A percentile compares a stretch with the other conserved stretches of the same genome.
phyloP scores from a whole-genome alignment of 2,329 filamentous ascomycete species.

The Diatrype stigma region DNA sequence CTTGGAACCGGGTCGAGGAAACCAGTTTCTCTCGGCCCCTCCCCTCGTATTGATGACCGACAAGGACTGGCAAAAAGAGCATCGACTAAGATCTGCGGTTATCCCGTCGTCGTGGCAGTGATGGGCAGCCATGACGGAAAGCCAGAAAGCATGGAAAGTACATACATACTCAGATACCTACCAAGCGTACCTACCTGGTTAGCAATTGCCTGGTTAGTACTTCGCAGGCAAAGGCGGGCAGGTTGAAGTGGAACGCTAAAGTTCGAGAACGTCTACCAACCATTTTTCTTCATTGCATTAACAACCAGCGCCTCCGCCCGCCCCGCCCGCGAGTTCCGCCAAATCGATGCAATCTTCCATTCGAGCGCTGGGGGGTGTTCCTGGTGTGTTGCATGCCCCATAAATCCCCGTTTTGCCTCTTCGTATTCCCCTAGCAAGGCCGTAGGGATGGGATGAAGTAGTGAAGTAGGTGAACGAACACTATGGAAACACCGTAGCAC shows the following conservation, averaged over 20 bases:
- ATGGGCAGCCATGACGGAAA: background rate
- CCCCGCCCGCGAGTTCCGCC: background rate
- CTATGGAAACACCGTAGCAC: too few relatives aligned
- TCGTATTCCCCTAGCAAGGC: conserved; percentile 24
- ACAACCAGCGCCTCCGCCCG: background rate
- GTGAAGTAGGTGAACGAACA: too few relatives aligned
- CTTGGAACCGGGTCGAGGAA: too few relatives aligned
- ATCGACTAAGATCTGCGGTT: background rate
- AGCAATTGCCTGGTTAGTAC: too few relatives aligned
- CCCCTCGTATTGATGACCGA: background rate
- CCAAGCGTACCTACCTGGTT: too few relatives aligned
- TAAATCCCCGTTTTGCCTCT: conserved; percentile 17
- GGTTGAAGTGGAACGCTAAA: background rate
- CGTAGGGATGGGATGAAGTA: too few relatives aligned
- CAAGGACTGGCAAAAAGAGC: background rate
- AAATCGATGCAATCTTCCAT: background rate
- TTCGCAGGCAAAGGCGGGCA: background rate
- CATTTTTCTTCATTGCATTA: background rate
- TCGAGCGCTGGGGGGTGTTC: background rate
- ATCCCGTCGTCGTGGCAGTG: background rate
- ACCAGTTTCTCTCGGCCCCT: background rate
- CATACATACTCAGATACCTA: too few relatives aligned
- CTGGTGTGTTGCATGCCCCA: conserved; percentile 1
- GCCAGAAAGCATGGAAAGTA: too few relatives aligned
- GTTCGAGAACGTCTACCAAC: background rate